Evolutionary conservation across 2,329 filamentous ascomycete species (phyloP).

Genomic region (Trichoderma koningiopsis): DNA sequence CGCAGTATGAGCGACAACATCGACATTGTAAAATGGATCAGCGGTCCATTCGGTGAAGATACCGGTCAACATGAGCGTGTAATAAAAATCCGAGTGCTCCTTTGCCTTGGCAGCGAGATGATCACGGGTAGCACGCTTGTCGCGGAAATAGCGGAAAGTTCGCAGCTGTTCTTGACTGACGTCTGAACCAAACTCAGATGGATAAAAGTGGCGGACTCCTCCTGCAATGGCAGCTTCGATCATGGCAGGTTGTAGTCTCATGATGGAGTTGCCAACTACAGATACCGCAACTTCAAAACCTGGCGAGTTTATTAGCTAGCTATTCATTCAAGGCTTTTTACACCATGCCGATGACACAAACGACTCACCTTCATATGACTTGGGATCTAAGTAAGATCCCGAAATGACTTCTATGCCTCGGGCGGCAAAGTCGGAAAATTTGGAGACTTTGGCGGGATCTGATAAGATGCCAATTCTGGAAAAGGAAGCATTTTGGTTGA

Average conservation of each 20-base stretch:
- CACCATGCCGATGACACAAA: neutral
- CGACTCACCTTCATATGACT: neutral
- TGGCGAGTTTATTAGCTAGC: neutral
- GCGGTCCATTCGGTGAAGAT: constrained; percentile 14
- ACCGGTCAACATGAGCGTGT: constrained; percentile 12
- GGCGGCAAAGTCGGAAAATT: constrained; percentile 2
- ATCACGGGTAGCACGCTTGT: constrained; percentile 14
- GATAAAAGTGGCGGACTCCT: constrained; percentile 11
- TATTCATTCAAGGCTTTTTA: neutral
- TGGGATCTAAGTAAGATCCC: constrained; percentile 1
- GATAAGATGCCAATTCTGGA: neutral
- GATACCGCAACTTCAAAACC: constrained; percentile 13
- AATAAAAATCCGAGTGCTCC: constrained; percentile 5
- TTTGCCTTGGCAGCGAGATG: constrained; percentile 7
- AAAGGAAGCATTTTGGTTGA: constrained; percentile 1
- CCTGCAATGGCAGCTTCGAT: constrained; percentile 5
- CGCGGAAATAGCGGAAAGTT: constrained; percentile 10
- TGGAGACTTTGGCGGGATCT: constrained; percentile 8
- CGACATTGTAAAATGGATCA: constrained; percentile 7
- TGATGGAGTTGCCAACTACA: constrained; percentile 9
- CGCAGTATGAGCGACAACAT: neutral
- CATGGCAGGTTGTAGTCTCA: constrained; percentile 6
- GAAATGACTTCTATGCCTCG: neutral
- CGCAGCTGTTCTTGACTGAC: neutral
- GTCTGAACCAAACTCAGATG: constrained; percentile 15